Conservation (phyloP, 2,329 filamentous ascomycete genomes). For the Fusarium keratoplasticum region DNA sequence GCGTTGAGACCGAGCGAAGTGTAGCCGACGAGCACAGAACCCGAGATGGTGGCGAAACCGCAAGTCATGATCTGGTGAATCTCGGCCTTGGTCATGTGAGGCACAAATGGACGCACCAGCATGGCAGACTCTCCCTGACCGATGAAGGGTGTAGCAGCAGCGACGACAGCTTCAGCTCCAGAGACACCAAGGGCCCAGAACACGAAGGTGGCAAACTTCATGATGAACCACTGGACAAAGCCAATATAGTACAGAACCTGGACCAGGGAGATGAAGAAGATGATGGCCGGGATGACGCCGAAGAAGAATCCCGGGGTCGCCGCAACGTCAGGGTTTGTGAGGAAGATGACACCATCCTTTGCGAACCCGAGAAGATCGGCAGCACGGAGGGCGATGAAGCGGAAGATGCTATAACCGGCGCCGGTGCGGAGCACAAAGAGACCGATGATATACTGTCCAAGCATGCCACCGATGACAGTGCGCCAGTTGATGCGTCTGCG, state of each 20-base stretch:
- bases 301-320: conserved; percentile 76
- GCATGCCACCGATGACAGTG: conserved; percentile 88
- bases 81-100: conserved; percentile 87
- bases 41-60: conserved; percentile 92
- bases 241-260: conserved; percentile 86
- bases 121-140: conserved; percentile 95
- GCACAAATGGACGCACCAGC: conserved; percentile 88
- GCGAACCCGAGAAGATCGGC: conserved; percentile 82
- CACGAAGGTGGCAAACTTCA: conserved; percentile 90
- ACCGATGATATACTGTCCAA: conserved; percentile 87
- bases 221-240: conserved; percentile 88
- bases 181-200: conserved; percentile 91
- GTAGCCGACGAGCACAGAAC: conserved; percentile 87
- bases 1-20: conserved; percentile 85
- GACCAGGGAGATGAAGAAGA: conserved; percentile 96
- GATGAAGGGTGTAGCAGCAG: conserved; percentile 92
- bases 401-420: conserved; percentile 90
- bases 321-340: conserved; percentile 62
- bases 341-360: conserved; percentile 76
- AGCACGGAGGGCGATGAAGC: conserved; percentile 83
- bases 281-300: conserved; percentile 86
- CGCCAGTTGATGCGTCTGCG: conserved; percentile 76
- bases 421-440: conserved; percentile 87
- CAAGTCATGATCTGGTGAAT: conserved; percentile 94
- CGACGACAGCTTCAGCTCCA: conserved; percentile 92